Conservation (phyloP, 768 basidiomycete species). For the Candolleomyces aberdarensis region DNA sequence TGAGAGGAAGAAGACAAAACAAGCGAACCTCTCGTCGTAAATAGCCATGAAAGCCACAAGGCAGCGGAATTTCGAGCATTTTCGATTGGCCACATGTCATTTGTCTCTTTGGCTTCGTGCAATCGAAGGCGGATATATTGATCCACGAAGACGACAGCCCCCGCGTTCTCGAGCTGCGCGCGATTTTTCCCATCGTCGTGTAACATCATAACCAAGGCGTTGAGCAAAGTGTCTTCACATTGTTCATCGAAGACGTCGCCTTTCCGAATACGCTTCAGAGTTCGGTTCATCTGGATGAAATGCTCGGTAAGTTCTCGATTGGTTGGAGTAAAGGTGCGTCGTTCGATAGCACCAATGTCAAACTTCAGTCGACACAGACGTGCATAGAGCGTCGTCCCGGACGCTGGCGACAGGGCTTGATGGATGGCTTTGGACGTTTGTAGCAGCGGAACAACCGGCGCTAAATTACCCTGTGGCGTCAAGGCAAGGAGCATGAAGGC, state of each 20-base stretch:
- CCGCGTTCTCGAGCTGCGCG: conserved; percentile 50
- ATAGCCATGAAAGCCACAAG: conserved; percentile 63
- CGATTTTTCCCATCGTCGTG: conserved; percentile 71
- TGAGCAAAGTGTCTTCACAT: neutral
- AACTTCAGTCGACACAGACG: conserved; percentile 5
- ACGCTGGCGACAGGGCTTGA: neutral
- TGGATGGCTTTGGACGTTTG: neutral
- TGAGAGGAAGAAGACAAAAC: neutral
- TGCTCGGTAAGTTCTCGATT: neutral
- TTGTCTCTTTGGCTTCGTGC: conserved; percentile 30
- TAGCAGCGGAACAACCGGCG: neutral
- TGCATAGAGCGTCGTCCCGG: conserved; percentile 1
- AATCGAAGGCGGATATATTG: conserved; percentile 43
- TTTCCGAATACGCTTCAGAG: neutral
- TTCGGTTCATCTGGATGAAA: neutral
- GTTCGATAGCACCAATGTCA: conserved; percentile 3
- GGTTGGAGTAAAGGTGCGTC: neutral
- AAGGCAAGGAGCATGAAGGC: conserved; percentile 3
- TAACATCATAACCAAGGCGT: conserved; percentile 49
- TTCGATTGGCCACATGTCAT: conserved; percentile 59
- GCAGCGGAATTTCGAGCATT: conserved; percentile 46
- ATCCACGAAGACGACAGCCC: conserved; percentile 44
- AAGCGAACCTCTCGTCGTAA: conserved; percentile 46
- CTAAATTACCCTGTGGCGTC: neutral
- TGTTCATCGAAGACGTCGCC: neutral